A percentile compares a stretch with the other conserved stretches of the same genome.
Evolutionary conservation across 108 stramenopile species (phyloP).

Genomic region (Fragilaria crotonensis): DNA sequence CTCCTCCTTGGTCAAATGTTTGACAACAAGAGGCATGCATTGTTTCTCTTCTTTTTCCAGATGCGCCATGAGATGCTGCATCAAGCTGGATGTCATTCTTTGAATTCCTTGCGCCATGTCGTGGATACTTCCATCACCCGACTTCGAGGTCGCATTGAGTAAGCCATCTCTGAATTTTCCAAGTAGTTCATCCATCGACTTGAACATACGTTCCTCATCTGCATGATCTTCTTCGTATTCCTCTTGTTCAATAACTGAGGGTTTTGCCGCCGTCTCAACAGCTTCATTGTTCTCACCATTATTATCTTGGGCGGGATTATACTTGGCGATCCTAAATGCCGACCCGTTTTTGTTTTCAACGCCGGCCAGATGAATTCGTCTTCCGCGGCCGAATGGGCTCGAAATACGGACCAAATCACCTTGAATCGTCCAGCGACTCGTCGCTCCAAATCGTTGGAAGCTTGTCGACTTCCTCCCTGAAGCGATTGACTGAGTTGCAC

Average conservation of each 20-base stretch:
- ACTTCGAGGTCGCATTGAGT: slow-evolving; percentile 5
- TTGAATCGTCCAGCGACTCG: slow-evolving; percentile 78
- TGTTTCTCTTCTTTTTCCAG: slow-evolving; percentile 86
- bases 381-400: slow-evolving; percentile 91
- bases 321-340: slow-evolving; percentile 15
- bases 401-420: slow-evolving; percentile 91
- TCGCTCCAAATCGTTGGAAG: slow-evolving; percentile 42
- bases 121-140: slow-evolving; percentile 15
- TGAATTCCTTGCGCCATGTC: slow-evolving; percentile 41
- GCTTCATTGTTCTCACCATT: slow-evolving; percentile 5
- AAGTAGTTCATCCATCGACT: slow-evolving; percentile 58
- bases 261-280: slow-evolving; percentile 4
- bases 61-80: slow-evolving; percentile 66
- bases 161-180: slow-evolving; percentile 43
- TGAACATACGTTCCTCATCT: slow-evolving; percentile 86
- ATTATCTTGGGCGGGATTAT: background rate
- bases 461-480: slow-evolving; percentile 6
- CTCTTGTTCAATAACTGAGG: slow-evolving; percentile 60
- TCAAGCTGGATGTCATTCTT: slow-evolving; percentile 40
- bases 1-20: slow-evolving; percentile 72
- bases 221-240: slow-evolving; percentile 93
- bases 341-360: slow-evolving; percentile 61
- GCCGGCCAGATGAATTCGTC: slow-evolving; percentile 97
- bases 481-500: slow-evolving; percentile 32
- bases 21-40: slow-evolving; percentile 80